Percentiles rank a stretch among this genome's conserved stretches.
These are phyloP conservation scores for Copromyces sp. DNA, from an alignment of 495 filamentous ascomycete species.

Conservation along the genomic window DNA sequence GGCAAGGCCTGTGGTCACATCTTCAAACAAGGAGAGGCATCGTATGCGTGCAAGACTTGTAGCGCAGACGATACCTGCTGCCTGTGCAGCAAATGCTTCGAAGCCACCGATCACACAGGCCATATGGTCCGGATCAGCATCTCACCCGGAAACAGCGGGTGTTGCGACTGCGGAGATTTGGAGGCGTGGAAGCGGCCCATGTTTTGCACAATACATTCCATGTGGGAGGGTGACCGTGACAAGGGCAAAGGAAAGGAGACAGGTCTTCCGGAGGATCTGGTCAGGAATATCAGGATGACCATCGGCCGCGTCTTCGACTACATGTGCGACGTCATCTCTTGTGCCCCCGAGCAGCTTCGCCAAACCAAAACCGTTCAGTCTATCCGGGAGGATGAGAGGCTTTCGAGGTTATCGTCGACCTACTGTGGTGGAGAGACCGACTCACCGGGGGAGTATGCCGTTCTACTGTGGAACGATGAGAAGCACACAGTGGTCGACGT, in stretches of 20 bases:
- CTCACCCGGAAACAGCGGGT: conserved; percentile 83
- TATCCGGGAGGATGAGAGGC: conserved; percentile 70
- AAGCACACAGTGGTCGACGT: conserved; percentile 96
- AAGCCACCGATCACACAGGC: conserved; percentile 87
- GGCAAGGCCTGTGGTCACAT: conserved; percentile 98
- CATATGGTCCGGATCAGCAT: conserved; percentile 82
- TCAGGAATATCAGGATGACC: conserved; percentile 67
- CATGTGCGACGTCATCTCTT: conserved; percentile 93
- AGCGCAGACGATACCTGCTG: conserved; percentile 79
- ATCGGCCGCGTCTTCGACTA: conserved; percentile 82
- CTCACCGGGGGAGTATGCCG: conserved; percentile 57
- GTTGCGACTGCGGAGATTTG: conserved; percentile 91
- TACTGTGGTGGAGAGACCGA: conserved; percentile 57
- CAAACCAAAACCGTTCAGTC: conserved; percentile 69
- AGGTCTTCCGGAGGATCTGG: conserved; percentile 60
- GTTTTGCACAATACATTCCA: conserved; percentile 87
- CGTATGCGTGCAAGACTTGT: conserved; percentile 89
- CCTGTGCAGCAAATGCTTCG: conserved; percentile 84
- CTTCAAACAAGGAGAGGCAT: conserved; percentile 82
- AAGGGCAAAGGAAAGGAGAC: conserved; percentile 57
- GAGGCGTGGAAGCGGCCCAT: conserved; percentile 87
- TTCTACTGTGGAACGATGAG: conserved; percentile 97
- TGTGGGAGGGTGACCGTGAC: conserved; percentile 38
- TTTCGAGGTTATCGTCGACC: conserved; percentile 60
- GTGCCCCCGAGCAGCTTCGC: conserved; percentile 88